A percentile compares a stretch with the other conserved stretches of the same genome.
Evolutionary conservation across 768 basidiomycete species (phyloP).

Genomic region (Panaeolus cyanescens): DNA sequence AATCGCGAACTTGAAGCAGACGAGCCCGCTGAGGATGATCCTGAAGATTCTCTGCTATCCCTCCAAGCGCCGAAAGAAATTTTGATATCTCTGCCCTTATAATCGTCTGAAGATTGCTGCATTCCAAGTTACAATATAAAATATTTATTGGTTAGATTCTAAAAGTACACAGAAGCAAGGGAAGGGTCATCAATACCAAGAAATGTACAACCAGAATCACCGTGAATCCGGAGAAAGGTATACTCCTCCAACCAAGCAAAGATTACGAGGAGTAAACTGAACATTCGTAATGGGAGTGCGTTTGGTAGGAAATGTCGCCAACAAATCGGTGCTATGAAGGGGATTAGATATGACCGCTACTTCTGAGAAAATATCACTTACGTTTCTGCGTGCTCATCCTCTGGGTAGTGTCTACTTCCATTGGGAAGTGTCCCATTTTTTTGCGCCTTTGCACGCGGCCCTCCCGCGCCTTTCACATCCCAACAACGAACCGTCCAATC

Average conservation of each 20-base stretch:
- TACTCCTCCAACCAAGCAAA: conserved; percentile 85
- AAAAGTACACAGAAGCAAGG: conserved; percentile 7
- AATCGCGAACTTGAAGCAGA: neutral
- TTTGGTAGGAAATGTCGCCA: conserved; percentile 94
- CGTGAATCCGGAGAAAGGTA: conserved; percentile 61
- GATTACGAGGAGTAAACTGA: conserved; percentile 93
- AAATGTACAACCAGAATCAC: conserved; percentile 10
- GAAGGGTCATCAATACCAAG: neutral
- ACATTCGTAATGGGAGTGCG: conserved; percentile 91
- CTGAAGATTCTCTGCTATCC: neutral
- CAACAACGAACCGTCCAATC: conserved; percentile 99
- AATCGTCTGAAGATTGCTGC: neutral
- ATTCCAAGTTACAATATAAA: neutral
- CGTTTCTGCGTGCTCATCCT: conserved; percentile 72
- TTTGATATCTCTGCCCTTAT: neutral
- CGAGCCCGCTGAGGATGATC: neutral
- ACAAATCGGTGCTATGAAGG: conserved; percentile 68
- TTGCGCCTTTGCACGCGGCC: conserved; percentile 53
- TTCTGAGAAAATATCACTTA: conserved; percentile 35
- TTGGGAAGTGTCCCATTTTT: conserved; percentile 49
- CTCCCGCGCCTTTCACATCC: conserved; percentile 88
- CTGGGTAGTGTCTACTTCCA: conserved; percentile 38
- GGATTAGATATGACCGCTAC: conserved; percentile 8
- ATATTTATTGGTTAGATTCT: neutral
- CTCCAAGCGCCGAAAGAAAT: neutral